phyloP scores from a whole-genome alignment of 768 basidiomycete genomes.

The Saitozyma sp. region DNA sequence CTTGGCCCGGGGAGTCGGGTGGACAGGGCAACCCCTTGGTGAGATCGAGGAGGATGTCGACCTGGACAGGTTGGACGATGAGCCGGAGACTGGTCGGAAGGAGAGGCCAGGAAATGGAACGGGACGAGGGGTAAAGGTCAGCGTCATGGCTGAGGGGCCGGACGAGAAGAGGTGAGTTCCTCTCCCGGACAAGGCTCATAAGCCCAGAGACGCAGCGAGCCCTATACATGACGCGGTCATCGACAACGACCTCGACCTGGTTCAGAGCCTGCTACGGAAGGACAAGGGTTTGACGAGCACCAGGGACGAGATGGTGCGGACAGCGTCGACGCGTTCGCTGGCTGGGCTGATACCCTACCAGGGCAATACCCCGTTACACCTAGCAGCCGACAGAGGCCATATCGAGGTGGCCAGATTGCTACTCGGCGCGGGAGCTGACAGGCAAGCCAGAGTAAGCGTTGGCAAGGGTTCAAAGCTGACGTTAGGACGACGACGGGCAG shows the following conservation, averaged over 20 bases:
- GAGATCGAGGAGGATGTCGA: slow-evolving; percentile 22
- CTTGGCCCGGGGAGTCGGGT: slow-evolving; percentile 40
- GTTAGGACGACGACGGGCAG: slow-evolving; percentile 68
- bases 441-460: slow-evolving; percentile 61
- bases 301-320: too few species aligned
- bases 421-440: slow-evolving; percentile 66
- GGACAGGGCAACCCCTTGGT: slow-evolving; percentile 14
- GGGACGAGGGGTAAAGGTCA: slow-evolving; percentile 39
- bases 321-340: too few species aligned
- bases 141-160: slow-evolving; percentile 25
- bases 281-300: slow-evolving; percentile 53
- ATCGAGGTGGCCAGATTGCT: slow-evolving; percentile 62
- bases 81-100: not conserved
- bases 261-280: slow-evolving; percentile 43
- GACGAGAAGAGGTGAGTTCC: slow-evolving; percentile 14
- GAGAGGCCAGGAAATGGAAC: slow-evolving; percentile 8
- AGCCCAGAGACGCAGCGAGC: slow-evolving; percentile 2
- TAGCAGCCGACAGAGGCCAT: slow-evolving; percentile 81
- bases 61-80: slow-evolving; percentile 16
- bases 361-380: slow-evolving; percentile 86
- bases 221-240: slow-evolving; percentile 66
- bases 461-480: not conserved
- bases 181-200: not conserved
- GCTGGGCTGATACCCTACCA: slow-evolving; percentile 49
- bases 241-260: slow-evolving; percentile 58